These are phyloP conservation scores for Phylloporus scabripes DNA, from an alignment of 768 basidiomycete genomes.

Conservation along the genomic window DNA sequence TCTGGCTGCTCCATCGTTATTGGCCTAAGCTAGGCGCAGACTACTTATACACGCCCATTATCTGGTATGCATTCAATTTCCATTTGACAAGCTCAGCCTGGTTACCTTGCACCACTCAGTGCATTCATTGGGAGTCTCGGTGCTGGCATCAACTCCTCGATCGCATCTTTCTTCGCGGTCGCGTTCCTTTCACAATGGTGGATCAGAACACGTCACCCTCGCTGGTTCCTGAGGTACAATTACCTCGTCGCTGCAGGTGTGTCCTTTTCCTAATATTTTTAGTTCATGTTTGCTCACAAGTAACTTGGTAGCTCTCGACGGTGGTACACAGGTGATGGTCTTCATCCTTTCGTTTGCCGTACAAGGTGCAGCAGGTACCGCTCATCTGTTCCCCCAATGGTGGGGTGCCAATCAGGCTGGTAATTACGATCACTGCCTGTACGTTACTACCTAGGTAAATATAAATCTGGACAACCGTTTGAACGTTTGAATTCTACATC, in stretches of 20 bases:
- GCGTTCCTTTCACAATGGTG: constrained; percentile 36
- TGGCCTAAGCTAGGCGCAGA: constrained; percentile 30
- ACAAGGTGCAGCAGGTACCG: constrained; percentile 44
- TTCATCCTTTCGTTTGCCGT: constrained; percentile 48
- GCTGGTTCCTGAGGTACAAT: constrained; percentile 36
- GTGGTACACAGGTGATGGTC: constrained; percentile 47
- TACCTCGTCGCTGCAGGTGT: constrained; percentile 40
- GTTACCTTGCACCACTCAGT: neutral
- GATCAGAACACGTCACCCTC: constrained; percentile 32
- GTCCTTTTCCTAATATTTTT: neutral
- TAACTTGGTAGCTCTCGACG: constrained; percentile 28
- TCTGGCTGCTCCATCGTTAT: constrained; percentile 36
- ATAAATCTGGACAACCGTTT: no score
- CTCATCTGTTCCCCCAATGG: constrained; percentile 52
- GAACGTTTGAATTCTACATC: neutral
- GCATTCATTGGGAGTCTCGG: constrained; percentile 14
- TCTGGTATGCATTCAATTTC: constrained; percentile 17
- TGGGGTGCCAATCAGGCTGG: constrained; percentile 54
- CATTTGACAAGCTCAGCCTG: neutral
- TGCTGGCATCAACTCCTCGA: constrained; percentile 27
- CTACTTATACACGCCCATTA: constrained; percentile 27
- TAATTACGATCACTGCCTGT: constrained; percentile 30
- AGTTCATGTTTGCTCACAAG: neutral
- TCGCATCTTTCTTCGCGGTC: constrained; percentile 14
- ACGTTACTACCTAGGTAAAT: constrained; percentile 8